Evolutionary conservation across 768 basidiomycete genomes (phyloP).

Genomic region (Crepidotus variabilis): DNA sequence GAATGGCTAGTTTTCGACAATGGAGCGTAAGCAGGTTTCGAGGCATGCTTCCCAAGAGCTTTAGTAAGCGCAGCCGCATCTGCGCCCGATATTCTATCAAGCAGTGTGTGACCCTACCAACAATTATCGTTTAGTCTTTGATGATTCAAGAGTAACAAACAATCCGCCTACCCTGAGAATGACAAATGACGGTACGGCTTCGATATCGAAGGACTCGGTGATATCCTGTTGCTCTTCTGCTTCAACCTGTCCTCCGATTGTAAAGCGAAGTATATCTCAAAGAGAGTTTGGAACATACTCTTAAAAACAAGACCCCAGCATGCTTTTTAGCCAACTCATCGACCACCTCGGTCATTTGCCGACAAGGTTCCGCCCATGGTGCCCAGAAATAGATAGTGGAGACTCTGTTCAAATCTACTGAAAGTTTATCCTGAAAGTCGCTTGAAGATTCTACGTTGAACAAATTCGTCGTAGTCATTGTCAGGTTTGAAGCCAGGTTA

Average conservation of each 20-base stretch:
- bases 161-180: conserved; percentile 60
- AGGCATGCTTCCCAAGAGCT: conserved; percentile 56
- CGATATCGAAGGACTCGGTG: conserved; percentile 87
- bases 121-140: conserved; percentile 1
- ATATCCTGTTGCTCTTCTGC: conserved; percentile 82
- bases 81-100: conserved; percentile 75
- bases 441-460: conserved; percentile 53
- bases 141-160: neutral
- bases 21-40: conserved; percentile 31
- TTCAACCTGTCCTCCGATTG: conserved; percentile 53
- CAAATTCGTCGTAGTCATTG: conserved; percentile 27
- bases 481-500: no score
- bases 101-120: conserved; percentile 82
- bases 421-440: conserved; percentile 74
- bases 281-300: conserved; percentile 38
- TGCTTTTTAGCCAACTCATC: conserved; percentile 71
- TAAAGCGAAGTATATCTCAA: neutral
- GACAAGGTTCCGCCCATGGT: conserved; percentile 88
- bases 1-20: conserved; percentile 47
- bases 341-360: conserved; percentile 81
- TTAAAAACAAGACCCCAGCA: conserved; percentile 64
- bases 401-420: conserved; percentile 70
- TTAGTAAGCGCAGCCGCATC: conserved; percentile 65
- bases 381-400: conserved; percentile 96
- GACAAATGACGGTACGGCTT: conserved; percentile 83